phyloP scores from a whole-genome alignment of 805 yeast species.

The Sugiyamaella marilandica region DNA sequence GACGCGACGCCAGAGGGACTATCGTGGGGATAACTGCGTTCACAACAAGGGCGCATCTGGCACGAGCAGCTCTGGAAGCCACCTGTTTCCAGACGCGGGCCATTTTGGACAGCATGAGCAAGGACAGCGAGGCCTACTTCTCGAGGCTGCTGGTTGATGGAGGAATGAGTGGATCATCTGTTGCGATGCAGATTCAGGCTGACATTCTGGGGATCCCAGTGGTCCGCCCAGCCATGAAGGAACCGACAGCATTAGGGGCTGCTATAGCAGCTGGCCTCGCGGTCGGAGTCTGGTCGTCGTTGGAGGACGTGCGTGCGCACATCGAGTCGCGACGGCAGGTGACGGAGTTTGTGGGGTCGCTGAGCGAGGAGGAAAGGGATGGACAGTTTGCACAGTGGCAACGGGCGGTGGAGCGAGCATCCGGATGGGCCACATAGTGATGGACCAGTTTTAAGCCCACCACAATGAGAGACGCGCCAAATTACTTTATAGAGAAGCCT shows the following conservation, averaged over 20 bases:
- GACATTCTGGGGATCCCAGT: slow-evolving; percentile 86
- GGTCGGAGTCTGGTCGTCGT: slow-evolving; percentile 64
- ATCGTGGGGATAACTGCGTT: slow-evolving; percentile 90
- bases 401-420: slow-evolving; percentile 73
- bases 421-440: slow-evolving; percentile 58
- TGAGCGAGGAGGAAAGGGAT: slow-evolving; percentile 57
- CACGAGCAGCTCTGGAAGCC: slow-evolving; percentile 92
- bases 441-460: neutral
- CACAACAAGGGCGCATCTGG: slow-evolving; percentile 87
- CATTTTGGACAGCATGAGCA: slow-evolving; percentile 82
- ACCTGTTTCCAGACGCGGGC: slow-evolving; percentile 92
- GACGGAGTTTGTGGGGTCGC: slow-evolving; percentile 30
- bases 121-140: slow-evolving; percentile 63
- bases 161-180: slow-evolving; percentile 88
- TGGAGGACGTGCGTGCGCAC: slow-evolving; percentile 54
- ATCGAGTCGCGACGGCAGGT: slow-evolving; percentile 6
- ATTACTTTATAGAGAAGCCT: too few species aligned
- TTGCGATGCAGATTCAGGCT: slow-evolving; percentile 90
- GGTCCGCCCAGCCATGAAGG: slow-evolving; percentile 73
- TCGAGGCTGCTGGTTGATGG: slow-evolving; percentile 69
- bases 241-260: slow-evolving; percentile 93
- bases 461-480: too few species aligned
- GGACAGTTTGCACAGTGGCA: slow-evolving; percentile 75
- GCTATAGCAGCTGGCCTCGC: slow-evolving; percentile 92
- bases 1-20: slow-evolving; percentile 85